Evolutionary conservation across 2,329 filamentous ascomycete genomes (phyloP).

Genomic region (Aspergillus felis): DNA sequence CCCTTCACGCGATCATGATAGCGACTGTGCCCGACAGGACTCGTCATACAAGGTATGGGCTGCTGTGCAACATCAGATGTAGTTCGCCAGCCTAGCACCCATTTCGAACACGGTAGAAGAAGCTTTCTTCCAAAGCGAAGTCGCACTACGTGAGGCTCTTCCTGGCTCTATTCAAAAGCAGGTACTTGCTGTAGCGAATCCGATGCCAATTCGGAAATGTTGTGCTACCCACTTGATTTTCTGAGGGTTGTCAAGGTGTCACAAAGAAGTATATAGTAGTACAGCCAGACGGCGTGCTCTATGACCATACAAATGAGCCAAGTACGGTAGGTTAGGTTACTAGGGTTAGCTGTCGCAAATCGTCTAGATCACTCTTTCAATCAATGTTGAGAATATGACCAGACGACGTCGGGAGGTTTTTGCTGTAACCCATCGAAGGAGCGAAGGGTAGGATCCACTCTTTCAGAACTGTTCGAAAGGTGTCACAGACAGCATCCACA

Average conservation of each 20-base stretch:
- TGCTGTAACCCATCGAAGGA: conserved; percentile 34
- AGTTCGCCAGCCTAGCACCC: background rate
- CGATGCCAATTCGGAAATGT: background rate
- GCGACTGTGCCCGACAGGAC: background rate
- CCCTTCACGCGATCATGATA: background rate
- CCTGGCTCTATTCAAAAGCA: background rate
- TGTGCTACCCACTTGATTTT: background rate
- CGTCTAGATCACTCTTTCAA: conserved; percentile 2
- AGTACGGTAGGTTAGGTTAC: background rate
- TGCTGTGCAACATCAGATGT: background rate
- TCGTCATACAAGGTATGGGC: background rate
- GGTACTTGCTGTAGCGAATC: background rate
- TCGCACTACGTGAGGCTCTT: background rate
- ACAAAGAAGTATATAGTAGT: background rate
- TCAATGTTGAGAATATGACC: conserved; percentile 28
- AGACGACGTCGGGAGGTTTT: conserved; percentile 36
- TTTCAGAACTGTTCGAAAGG: conserved; percentile 33
- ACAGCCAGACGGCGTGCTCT: background rate
- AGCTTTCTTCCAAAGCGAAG: background rate
- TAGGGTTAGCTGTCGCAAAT: background rate
- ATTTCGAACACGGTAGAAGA: background rate
- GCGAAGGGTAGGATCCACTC: conserved; percentile 39
- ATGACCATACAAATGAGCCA: background rate
- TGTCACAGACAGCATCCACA: conserved; percentile 33
- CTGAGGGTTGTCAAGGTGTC: background rate